Percentiles rank a stretch among this genome's conserved stretches.
Conservation (phyloP, 1,139 yeast genomes). For the Diutina ranongensis region DNA sequence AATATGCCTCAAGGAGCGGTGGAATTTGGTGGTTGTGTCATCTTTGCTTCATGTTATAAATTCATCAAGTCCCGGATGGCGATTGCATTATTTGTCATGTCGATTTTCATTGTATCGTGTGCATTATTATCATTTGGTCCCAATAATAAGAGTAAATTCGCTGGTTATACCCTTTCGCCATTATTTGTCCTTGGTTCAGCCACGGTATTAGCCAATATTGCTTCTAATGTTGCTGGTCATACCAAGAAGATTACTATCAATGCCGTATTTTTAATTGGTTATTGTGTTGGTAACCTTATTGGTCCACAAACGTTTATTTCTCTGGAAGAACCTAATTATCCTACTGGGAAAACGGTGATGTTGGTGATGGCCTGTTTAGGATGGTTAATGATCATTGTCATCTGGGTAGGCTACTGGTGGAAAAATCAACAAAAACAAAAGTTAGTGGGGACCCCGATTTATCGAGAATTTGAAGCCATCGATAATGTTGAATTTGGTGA, state of each 20-base stretch:
- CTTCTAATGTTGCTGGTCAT: conserved; percentile 4
- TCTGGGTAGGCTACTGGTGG: conserved; percentile 11
- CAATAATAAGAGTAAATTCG: neutral
- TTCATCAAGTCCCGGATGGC: conserved; percentile 7
- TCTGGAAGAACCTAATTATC: neutral
- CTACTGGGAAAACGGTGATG: neutral
- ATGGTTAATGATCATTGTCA: conserved; percentile 13
- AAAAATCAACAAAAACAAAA: neutral
- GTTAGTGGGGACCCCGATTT: neutral
- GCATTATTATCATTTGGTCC: neutral
- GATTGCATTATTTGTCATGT: conserved; percentile 2
- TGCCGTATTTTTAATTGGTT: conserved; percentile 2
- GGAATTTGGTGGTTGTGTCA: conserved; percentile 30
- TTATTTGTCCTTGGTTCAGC: neutral
- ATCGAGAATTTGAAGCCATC: conserved; percentile 14
- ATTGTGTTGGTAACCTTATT: conserved; percentile 4
- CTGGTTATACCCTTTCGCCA: neutral
- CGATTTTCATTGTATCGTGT: neutral
- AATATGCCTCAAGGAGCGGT: conserved; percentile 29
- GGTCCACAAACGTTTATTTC: conserved; percentile 3
- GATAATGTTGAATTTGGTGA: conserved; percentile 49
- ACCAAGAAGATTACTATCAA: conserved; percentile 4
- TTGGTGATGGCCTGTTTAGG: conserved; percentile 21
- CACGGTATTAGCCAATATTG: neutral
- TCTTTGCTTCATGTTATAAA: conserved; percentile 10